Evolutionary conservation across 2,329 filamentous ascomycete genomes (phyloP).

Genomic region (Hypoxylon sp.): DNA sequence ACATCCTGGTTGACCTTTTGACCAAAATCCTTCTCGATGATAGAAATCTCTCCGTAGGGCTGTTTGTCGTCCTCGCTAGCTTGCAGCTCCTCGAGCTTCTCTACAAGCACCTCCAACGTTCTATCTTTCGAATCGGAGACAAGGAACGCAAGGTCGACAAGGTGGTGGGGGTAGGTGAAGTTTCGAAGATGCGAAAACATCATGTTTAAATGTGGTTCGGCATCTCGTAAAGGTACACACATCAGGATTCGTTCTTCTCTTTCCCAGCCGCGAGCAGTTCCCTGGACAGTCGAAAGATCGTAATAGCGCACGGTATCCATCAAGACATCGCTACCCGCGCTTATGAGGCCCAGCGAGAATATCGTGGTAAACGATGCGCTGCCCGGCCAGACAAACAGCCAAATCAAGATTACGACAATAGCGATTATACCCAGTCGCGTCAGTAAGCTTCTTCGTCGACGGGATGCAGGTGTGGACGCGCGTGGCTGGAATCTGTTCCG

Average conservation of each 20-base stretch:
- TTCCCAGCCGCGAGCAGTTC: conserved; percentile 94
- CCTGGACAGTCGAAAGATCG: conserved; percentile 90
- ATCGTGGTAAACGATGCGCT: conserved; percentile 70
- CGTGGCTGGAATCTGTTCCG: conserved; percentile 84
- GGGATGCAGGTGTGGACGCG: conserved; percentile 75
- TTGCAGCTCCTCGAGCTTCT: conserved; percentile 83
- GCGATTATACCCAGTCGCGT: conserved; percentile 72
- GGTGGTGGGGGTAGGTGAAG: conserved; percentile 95
- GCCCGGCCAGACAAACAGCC: conserved; percentile 80
- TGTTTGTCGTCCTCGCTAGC: conserved; percentile 81
- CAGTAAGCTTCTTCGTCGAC: conserved; percentile 79
- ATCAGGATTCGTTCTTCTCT: conserved; percentile 94
- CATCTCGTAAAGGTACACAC: conserved; percentile 93
- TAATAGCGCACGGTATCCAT: conserved; percentile 98
- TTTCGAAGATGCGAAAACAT: conserved; percentile 98
- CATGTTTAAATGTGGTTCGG: conserved; percentile 91
- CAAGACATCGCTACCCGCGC: conserved; percentile 75
- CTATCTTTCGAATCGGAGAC: conserved; percentile 97
- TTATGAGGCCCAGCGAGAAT: conserved; percentile 77
- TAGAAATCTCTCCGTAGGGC: conserved; percentile 94
- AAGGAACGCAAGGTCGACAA: conserved; percentile 95
- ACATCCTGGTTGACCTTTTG: conserved; percentile 98
- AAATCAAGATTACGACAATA: conserved; percentile 72
- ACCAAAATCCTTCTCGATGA: conserved; percentile 98
- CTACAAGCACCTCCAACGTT: conserved; percentile 80